Percentiles rank a stretch among this genome's conserved stretches.
These are phyloP conservation scores for Davidsoniella eucalypti DNA, from an alignment of 2,329 filamentous ascomycete species.

Conservation along the genomic window DNA sequence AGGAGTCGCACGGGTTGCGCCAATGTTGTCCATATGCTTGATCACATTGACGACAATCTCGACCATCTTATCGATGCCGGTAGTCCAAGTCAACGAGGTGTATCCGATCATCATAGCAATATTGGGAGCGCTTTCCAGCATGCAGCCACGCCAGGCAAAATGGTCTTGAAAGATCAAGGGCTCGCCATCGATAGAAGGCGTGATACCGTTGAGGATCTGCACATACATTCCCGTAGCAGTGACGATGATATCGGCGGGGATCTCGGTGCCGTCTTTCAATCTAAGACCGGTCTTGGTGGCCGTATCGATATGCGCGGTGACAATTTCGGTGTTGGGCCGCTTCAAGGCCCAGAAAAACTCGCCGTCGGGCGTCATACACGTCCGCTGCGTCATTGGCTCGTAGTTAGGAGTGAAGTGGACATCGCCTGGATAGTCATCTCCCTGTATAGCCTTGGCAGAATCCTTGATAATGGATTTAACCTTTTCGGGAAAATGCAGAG, in stretches of 20 bases:
- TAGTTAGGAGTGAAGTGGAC: conserved; percentile 50
- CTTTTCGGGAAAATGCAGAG: conserved; percentile 17
- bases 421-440: conserved; percentile 36
- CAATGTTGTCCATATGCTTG: conserved; percentile 29
- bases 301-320: conserved; percentile 35
- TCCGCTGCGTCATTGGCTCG: conserved; percentile 55
- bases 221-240: conserved; percentile 52
- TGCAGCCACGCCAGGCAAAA: conserved; percentile 46
- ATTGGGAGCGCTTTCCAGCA: conserved; percentile 54
- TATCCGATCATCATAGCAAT: conserved; percentile 46
- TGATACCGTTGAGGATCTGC: conserved; percentile 36
- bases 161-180: conserved; percentile 30
- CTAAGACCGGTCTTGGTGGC: conserved; percentile 32
- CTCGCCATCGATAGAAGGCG: conserved; percentile 36
- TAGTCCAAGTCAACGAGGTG: conserved; percentile 49
- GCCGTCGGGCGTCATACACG: conserved; percentile 47
- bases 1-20: conserved; percentile 28
- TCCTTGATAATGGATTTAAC: conserved; percentile 22
- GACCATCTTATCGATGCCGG: conserved; percentile 41
- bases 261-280: conserved; percentile 23
- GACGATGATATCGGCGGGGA: conserved; percentile 50
- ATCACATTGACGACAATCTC: conserved; percentile 33
- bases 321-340: conserved; percentile 27
- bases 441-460: conserved; percentile 29
- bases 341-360: conserved; percentile 38